phyloP scores from a whole-genome alignment of 148 eudicot species.

The Diospyros kaki region DNA sequence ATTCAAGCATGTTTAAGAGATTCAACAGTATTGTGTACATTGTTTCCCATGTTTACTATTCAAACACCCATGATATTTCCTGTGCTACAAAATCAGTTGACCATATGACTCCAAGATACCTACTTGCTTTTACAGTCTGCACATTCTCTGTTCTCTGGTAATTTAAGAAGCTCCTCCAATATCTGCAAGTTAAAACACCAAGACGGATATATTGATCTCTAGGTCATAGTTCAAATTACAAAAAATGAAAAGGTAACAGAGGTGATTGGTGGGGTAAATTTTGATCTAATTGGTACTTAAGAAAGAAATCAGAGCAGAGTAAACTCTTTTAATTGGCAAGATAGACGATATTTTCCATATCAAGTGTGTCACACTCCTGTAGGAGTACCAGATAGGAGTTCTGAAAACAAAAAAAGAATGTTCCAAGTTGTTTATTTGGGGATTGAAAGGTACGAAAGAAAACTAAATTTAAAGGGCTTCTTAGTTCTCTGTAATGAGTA shows the following conservation, averaged over 20 bases:
- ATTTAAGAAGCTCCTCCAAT: slow-evolving; percentile 63
- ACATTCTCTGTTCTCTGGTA: slow-evolving; percentile 74
- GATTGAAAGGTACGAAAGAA: not conserved
- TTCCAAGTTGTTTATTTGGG: not conserved
- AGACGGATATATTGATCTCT: not conserved
- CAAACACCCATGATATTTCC: not conserved
- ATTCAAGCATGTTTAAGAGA: slow-evolving; percentile 8
- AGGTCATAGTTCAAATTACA: not conserved
- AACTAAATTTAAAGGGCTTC: too few species aligned
- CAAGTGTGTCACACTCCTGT: not conserved
- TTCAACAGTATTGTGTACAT: not conserved
- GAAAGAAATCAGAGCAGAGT: not conserved
- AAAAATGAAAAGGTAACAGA: too few species aligned
- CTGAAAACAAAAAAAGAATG: not conserved
- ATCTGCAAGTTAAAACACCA: slow-evolving; percentile 38
- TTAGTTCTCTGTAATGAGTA: too few species aligned
- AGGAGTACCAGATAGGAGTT: not conserved
- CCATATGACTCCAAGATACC: slow-evolving; percentile 13
- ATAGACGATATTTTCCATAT: not conserved
- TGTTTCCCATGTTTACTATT: not conserved
- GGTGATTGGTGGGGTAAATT: not conserved
- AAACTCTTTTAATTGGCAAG: not conserved
- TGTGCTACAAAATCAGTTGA: not conserved
- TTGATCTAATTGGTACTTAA: not conserved
- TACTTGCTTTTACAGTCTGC: slow-evolving; percentile 82